phyloP scores from a whole-genome alignment of 2,329 filamentous ascomycete genomes.

The Penicillium sumatraense region DNA sequence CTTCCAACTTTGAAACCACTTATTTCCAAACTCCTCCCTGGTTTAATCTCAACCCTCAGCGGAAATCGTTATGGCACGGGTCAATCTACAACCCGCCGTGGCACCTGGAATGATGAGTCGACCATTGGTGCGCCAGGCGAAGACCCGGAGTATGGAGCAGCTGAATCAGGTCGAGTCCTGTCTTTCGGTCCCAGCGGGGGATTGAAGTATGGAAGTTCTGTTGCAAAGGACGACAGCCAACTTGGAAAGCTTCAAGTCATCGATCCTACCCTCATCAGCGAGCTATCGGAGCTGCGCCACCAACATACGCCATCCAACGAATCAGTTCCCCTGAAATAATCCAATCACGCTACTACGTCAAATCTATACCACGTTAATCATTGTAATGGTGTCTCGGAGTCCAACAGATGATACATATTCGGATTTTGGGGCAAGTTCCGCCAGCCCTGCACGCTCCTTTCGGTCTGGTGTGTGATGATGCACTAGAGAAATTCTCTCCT shows the following conservation, averaged over 20 bases:
- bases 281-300: slow-evolving; percentile 11
- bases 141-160: slow-evolving; percentile 32
- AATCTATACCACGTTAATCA: not conserved
- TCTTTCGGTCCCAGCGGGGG: slow-evolving; percentile 22
- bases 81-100: slow-evolving; percentile 20
- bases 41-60: slow-evolving; percentile 33
- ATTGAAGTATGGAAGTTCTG: slow-evolving; percentile 12
- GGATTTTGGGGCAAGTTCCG: not conserved
- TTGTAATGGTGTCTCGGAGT: not conserved
- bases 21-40: slow-evolving; percentile 34
- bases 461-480: not conserved
- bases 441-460: not conserved
- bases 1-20: slow-evolving; percentile 46
- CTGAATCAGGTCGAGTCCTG: slow-evolving; percentile 29
- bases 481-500: not conserved
- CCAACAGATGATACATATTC: not conserved
- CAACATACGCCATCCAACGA: slow-evolving; percentile 7
- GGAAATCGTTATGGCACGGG: slow-evolving; percentile 21
- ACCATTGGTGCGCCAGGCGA: slow-evolving; percentile 34
- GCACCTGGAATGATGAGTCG: slow-evolving; percentile 34
- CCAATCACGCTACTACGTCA: not conserved
- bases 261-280: slow-evolving; percentile 7
- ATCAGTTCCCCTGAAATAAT: not conserved
- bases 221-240: slow-evolving; percentile 21
- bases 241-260: slow-evolving; percentile 9